These are phyloP conservation scores for Leucogyrophana mollusca DNA, from an alignment of 768 basidiomycete species.

Conservation along the genomic window DNA sequence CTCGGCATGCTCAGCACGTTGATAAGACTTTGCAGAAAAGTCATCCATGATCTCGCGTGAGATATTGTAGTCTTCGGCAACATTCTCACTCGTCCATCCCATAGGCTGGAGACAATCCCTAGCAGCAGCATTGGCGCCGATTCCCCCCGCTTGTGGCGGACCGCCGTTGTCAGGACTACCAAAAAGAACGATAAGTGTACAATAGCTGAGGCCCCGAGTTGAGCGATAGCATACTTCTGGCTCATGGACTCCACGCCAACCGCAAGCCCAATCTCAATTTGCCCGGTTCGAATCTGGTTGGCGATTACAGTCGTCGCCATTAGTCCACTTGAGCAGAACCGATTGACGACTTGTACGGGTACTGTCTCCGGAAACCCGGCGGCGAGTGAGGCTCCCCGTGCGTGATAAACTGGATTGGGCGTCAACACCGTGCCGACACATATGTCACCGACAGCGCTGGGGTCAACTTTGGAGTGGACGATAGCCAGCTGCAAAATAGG, in stretches of 20 bases:
- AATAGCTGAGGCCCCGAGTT: no score
- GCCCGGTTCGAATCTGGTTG: slow-evolving; percentile 74
- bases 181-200: slow-evolving; percentile 1
- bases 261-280: slow-evolving; percentile 78
- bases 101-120: slow-evolving; percentile 68
- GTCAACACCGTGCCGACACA: slow-evolving; percentile 78
- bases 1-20: slow-evolving; percentile 75
- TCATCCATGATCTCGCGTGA: slow-evolving; percentile 75
- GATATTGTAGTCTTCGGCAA: slow-evolving; percentile 70
- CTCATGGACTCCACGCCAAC: slow-evolving; percentile 90
- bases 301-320: slow-evolving; percentile 79
- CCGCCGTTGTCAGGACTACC: slow-evolving; percentile 64
- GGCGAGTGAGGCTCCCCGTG: slow-evolving; percentile 71
- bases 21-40: slow-evolving; percentile 73
- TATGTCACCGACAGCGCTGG: slow-evolving; percentile 68
- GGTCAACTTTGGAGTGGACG: slow-evolving; percentile 56
- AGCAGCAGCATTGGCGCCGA: slow-evolving; percentile 54
- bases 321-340: slow-evolving; percentile 85
- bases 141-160: slow-evolving; percentile 57
- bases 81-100: slow-evolving; percentile 91
- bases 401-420: slow-evolving; percentile 63
- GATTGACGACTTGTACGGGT: slow-evolving; percentile 71
- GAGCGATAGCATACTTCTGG: slow-evolving; percentile 51
- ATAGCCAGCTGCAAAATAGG: slow-evolving; percentile 50
- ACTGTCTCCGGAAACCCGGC: slow-evolving; percentile 81